These are phyloP conservation scores for Pyrenula aspistea DNA, from an alignment of 495 filamentous ascomycete genomes.

Conservation along the genomic window DNA sequence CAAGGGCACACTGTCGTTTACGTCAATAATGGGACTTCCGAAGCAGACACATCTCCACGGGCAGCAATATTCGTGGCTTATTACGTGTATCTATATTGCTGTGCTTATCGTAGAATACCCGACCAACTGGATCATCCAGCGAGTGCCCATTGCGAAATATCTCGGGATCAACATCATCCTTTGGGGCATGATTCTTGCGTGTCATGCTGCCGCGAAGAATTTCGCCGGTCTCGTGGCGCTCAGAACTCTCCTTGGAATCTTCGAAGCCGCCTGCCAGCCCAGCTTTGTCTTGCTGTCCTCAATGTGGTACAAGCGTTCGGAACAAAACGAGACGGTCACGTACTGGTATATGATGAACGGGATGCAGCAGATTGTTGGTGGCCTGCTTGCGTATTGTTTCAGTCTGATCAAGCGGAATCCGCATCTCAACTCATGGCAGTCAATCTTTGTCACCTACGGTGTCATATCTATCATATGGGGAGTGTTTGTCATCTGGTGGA, in stretches of 20 bases:
- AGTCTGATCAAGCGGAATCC: constrained; percentile 31
- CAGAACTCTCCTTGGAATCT: constrained; percentile 53
- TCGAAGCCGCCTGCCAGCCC: constrained; percentile 56
- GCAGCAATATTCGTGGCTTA: constrained; percentile 45
- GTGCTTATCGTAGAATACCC: constrained; percentile 44
- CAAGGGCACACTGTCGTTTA: constrained; percentile 58
- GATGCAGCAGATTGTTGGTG: constrained; percentile 41
- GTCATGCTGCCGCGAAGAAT: constrained; percentile 44
- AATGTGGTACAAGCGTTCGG: constrained; percentile 64
- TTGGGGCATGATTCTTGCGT: constrained; percentile 46
- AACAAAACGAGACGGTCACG: constrained; percentile 51
- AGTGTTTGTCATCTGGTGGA: constrained; percentile 29
- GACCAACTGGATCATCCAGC: constrained; percentile 45
- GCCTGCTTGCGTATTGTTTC: constrained; percentile 46
- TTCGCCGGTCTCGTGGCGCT: constrained; percentile 44
- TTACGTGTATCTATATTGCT: constrained; percentile 40
- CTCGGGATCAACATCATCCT: constrained; percentile 48
- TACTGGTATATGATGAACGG: constrained; percentile 65
- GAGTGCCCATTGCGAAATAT: constrained; percentile 50
- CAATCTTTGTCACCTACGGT: constrained; percentile 48
- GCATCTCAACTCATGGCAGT: constrained; percentile 40
- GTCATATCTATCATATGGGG: constrained; percentile 38
- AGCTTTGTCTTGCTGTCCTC: constrained; percentile 44
- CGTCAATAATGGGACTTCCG: constrained; percentile 57
- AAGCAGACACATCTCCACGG: constrained; percentile 40